Evolutionary conservation across 257 asterid species (phyloP).

Genomic region (Fraxinus americana): DNA sequence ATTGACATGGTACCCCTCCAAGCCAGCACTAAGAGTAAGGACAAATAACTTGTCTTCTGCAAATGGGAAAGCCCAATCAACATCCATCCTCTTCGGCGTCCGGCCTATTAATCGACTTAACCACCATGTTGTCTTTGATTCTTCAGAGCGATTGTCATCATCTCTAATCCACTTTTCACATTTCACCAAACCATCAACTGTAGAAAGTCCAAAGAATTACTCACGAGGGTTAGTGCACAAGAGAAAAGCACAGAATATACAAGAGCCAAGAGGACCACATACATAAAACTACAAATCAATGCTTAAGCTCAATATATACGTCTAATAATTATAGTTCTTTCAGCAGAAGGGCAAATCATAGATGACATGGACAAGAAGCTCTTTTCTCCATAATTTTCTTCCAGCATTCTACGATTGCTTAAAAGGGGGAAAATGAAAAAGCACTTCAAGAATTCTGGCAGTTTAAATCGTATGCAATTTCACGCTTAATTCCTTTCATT

Average conservation of each 20-base stretch:
- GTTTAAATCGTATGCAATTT: too few relatives aligned
- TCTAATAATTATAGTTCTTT: neutral
- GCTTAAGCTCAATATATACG: neutral
- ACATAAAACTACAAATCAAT: neutral
- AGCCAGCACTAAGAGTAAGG: conserved; percentile 91
- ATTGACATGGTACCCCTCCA: conserved; percentile 88
- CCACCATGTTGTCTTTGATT: conserved; percentile 87
- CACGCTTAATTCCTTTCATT: neutral
- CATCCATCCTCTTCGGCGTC: conserved; percentile 57
- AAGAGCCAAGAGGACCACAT: neutral
- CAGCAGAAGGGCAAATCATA: neutral
- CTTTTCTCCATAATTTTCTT: too few relatives aligned
- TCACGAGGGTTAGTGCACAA: conserved; percentile 12
- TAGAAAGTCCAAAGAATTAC: conserved; percentile 19
- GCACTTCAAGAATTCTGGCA: too few relatives aligned
- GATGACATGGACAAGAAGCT: too few relatives aligned
- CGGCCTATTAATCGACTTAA: conserved; percentile 77
- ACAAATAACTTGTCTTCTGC: conserved; percentile 77
- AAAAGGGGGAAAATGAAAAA: neutral
- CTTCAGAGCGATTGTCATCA: conserved; percentile 70
- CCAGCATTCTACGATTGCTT: neutral
- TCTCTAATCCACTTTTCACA: conserved; percentile 88
- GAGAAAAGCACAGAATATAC: conserved; percentile 11
- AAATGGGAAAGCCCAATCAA: conserved; percentile 95
- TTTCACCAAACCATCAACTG: conserved; percentile 81